Evolutionary conservation across 192 early-diverging fungal genomes (phyloP).

Genomic region (Coemansia sp.): DNA sequence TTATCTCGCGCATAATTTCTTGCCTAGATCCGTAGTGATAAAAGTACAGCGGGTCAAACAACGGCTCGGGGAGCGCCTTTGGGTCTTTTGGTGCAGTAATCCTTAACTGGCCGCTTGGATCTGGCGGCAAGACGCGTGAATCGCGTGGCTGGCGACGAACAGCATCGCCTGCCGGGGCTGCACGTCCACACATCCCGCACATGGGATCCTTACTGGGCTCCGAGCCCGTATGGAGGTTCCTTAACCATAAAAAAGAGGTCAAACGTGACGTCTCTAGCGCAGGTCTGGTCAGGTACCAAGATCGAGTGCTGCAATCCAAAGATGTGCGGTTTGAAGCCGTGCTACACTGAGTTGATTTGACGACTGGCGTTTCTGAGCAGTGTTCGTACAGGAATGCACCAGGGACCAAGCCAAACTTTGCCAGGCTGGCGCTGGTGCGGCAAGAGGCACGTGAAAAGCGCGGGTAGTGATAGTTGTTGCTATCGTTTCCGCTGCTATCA

Average conservation of each 20-base stretch:
- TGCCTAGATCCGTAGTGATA: conserved; percentile 28
- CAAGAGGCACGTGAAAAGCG: conserved; percentile 6
- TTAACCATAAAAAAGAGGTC: neutral
- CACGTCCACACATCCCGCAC: neutral
- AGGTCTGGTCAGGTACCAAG: neutral
- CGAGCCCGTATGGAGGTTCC: neutral
- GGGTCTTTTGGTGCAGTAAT: conserved; percentile 26
- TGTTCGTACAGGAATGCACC: conserved; percentile 25
- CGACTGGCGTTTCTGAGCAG: conserved; percentile 9
- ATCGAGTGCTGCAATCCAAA: neutral
- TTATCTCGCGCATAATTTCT: conserved; percentile 62
- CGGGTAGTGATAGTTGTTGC: neutral
- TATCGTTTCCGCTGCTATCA: neutral
- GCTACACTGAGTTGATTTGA: neutral
- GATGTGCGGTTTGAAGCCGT: neutral
- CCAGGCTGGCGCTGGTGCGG: conserved; percentile 13
- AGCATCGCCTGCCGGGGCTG: neutral
- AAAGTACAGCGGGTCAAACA: conserved; percentile 40
- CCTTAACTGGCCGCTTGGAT: conserved; percentile 1
- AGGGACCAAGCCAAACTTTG: conserved; percentile 32
- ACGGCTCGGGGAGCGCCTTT: conserved; percentile 39
- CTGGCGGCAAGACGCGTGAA: neutral
- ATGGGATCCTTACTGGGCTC: neutral
- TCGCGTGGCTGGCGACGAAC: neutral
- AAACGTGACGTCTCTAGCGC: neutral